These are phyloP conservation scores for Neurospora sp. DNA, from an alignment of 495 filamentous ascomycete genomes.

Conservation along the genomic window DNA sequence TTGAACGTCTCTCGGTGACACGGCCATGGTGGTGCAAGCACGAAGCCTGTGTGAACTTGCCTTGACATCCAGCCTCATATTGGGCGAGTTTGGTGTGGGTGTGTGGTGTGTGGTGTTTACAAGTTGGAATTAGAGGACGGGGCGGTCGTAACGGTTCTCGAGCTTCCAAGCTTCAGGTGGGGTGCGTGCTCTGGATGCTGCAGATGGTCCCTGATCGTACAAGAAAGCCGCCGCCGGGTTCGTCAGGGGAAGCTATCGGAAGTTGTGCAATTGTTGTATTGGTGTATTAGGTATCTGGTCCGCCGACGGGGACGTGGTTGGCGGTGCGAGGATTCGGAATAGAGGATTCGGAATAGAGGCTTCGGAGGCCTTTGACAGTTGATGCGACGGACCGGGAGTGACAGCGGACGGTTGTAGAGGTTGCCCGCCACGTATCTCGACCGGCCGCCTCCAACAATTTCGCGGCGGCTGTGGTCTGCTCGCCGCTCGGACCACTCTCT, in stretches of 20 bases:
- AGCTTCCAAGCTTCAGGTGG: constrained; percentile 17
- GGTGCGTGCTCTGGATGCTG: constrained; percentile 4
- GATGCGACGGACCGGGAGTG: neutral
- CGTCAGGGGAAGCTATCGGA: neutral
- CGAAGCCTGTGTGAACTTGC: constrained; percentile 38
- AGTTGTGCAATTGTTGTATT: neutral
- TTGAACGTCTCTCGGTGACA: constrained; percentile 9
- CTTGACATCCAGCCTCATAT: constrained; percentile 88
- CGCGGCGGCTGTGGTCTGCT: constrained; percentile 25
- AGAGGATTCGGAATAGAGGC: neutral
- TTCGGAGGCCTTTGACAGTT: neutral
- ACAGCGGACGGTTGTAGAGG: constrained; percentile 1
- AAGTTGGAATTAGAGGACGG: neutral
- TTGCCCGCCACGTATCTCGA: constrained; percentile 25
- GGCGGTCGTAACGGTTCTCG: neutral
- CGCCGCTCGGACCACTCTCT: neutral
- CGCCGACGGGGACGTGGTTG: neutral
- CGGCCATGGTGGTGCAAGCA: neutral
- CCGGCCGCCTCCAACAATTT: constrained; percentile 19
- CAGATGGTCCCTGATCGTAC: constrained; percentile 9
- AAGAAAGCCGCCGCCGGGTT: neutral
- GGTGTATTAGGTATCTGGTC: neutral
- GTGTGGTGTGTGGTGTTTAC: neutral
- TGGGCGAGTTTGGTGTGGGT: constrained; percentile 23
- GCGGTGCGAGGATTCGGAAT: neutral